Conservation (phyloP, 306 rosid species). For the Vigna hirtella region DNA sequence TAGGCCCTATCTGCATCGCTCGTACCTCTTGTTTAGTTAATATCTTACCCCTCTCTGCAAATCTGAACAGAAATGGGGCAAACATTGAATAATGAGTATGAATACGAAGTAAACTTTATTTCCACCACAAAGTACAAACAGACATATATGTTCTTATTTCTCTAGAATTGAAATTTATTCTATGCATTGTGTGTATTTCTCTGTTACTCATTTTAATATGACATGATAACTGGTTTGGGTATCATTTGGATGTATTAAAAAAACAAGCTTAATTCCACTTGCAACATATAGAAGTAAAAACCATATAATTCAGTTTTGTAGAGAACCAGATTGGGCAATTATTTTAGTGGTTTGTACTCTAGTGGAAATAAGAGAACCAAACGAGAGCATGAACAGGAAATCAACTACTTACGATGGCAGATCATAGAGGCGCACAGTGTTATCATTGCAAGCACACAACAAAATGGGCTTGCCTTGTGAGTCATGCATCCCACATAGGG, state of each 20-base stretch:
- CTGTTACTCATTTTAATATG: no score
- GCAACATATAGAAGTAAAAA: neutral
- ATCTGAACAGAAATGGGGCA: constrained; percentile 55
- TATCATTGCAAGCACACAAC: constrained; percentile 87
- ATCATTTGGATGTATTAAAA: neutral
- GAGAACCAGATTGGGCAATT: neutral
- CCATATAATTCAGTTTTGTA: neutral
- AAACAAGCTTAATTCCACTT: neutral
- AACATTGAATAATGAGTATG: constrained; percentile 23
- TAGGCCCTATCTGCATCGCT: constrained; percentile 83
- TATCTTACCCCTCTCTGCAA: constrained; percentile 91
- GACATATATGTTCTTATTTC: neutral
- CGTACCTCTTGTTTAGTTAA: constrained; percentile 76
- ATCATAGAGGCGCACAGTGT: constrained; percentile 85
- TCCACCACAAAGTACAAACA: neutral
- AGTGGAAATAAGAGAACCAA: neutral
- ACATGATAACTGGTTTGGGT: neutral
- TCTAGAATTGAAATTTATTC: neutral
- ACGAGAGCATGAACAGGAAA: constrained; percentile 25
- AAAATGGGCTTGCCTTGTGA: constrained; percentile 87
- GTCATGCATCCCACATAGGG: constrained; percentile 93
- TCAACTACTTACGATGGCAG: constrained; percentile 88
- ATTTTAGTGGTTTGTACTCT: neutral
- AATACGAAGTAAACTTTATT: no score
- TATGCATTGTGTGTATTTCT: neutral